Base-by-base conservation (phyloP, 2,329 filamentous ascomycete species). In the Grosmannia huntii region DNA sequence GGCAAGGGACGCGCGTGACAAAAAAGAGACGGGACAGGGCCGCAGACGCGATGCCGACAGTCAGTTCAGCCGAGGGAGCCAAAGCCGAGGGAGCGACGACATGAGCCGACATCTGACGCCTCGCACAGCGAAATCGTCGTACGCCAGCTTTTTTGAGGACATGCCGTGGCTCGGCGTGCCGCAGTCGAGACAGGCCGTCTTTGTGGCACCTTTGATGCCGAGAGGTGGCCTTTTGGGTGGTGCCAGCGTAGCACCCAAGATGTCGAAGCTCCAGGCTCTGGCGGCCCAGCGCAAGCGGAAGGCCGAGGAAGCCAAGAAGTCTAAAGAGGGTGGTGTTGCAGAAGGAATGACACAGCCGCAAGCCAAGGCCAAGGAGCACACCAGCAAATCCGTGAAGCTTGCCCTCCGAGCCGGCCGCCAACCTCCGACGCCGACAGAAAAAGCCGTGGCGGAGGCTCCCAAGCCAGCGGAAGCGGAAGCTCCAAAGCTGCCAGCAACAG, bases 261-360 rank as follows among this genome's bases (percentile, higher is more conserved):
- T 88, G 71, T 95, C 92, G 5, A 99, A 99, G 67, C 76, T 99
- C 52, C 92, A 95, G 65, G 90, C 90, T 53, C 75, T 99, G 49
- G 91, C 92, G 56, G 90, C 90, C 38, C 87, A 89, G 57, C 81
- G 90, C 31, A 91, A 90, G 69, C 91, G 89, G 72, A 95, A 90
- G 70, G 84, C 84, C 16, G 84, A 84, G 33, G 84, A 86, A 46
- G 84, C 81, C 64, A 74, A 62, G 48, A 60, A 70, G 53, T 59
- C 64, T 2, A 65, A 69, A 50, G 66, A 69, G 23, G n/a, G 48
- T 23, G n/a, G 36, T 4, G 5, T 38, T 7, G 19, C 31, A 33
- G 31, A 27, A 23, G 53, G n/a, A 25, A 27, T 33, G 1, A 44
- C n/a, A n/a, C 56, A 25, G 52, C 16, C 60, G 12, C 41, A 36